Conservation (phyloP, 257 asterid species). For the Solanum lycopersicoides region DNA sequence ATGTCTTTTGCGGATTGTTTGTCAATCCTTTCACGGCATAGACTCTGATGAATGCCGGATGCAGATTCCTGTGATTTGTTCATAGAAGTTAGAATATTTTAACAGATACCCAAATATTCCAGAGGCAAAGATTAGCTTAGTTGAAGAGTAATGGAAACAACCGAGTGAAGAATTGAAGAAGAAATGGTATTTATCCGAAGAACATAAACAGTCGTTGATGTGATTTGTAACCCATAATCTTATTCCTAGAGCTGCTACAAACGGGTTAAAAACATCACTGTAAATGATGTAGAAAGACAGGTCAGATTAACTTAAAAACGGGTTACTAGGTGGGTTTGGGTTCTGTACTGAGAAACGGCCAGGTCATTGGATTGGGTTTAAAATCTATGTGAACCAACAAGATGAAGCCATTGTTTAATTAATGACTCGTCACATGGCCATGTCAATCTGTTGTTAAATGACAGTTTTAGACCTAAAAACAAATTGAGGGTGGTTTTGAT, state of each 20-base stretch:
- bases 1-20: background rate
- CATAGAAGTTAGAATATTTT: background rate
- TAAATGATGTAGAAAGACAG: background rate
- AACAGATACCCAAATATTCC: background rate
- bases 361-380: background rate
- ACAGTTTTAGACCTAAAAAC: background rate
- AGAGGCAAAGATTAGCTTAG: background rate
- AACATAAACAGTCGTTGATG: background rate
- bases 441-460: background rate
- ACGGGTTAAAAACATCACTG: background rate
- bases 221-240: background rate
- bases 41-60: background rate
- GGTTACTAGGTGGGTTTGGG: background rate
- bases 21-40: background rate
- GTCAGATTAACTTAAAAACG: background rate
- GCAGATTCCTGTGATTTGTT: background rate
- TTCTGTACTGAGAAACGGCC: background rate
- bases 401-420: background rate
- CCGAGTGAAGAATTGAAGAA: background rate
- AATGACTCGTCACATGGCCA: background rate
- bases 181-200: background rate
- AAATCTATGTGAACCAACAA: background rate
- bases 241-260: background rate
- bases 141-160: background rate
- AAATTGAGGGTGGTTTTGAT: background rate